These are phyloP conservation scores for Diplodia corticola DNA, from an alignment of 2,329 filamentous ascomycete species.

Conservation along the genomic window DNA sequence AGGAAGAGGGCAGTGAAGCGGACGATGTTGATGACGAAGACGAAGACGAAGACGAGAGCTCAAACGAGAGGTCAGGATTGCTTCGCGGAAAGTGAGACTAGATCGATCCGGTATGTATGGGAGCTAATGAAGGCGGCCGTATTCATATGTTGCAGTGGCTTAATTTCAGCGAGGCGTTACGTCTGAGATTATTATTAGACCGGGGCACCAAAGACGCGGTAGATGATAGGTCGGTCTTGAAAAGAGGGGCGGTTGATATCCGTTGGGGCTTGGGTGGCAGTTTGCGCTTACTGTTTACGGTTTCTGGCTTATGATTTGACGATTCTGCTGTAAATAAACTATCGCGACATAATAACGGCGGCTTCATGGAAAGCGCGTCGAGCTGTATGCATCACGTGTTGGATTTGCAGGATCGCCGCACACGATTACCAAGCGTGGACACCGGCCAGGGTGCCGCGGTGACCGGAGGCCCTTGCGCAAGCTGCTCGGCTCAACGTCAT, in stretches of 20 bases:
- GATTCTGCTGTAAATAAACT: not conserved
- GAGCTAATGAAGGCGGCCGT: too few species aligned
- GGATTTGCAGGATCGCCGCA: not conserved
- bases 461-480: slow-evolving; percentile 16
- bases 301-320: not conserved
- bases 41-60: slow-evolving; percentile 33
- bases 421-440: not conserved
- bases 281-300: not conserved
- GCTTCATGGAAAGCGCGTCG: not conserved
- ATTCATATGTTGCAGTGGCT: not conserved
- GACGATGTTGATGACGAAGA: slow-evolving; percentile 43
- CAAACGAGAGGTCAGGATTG: slow-evolving; percentile 1
- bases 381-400: not conserved
- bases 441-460: not conserved
- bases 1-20: slow-evolving; percentile 42
- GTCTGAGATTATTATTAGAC: slow-evolving; percentile 1
- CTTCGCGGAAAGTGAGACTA: not conserved
- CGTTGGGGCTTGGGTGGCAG: not conserved
- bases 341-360: not conserved
- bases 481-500: slow-evolving; percentile 21
- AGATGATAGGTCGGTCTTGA: not conserved
- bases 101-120: not conserved
- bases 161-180: slow-evolving; percentile 12
- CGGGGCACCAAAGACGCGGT: not conserved
- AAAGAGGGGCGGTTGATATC: not conserved